Evolutionary conservation across 1,284 basidiomycete species (phyloP).

Genomic region (Pseudozyma pruni): DNA sequence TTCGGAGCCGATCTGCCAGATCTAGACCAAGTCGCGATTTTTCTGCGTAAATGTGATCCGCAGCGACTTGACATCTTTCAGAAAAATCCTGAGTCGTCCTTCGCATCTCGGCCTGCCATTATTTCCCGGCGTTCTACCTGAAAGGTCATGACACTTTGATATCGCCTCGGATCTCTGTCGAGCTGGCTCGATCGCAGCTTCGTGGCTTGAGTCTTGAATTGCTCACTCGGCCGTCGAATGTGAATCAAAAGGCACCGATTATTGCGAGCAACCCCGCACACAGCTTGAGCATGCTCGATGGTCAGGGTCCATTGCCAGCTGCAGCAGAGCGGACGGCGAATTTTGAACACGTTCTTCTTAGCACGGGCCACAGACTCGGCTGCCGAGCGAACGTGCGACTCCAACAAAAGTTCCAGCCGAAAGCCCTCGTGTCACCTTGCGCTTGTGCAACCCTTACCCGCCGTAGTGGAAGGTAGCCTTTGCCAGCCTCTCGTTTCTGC

Average conservation of each 20-base stretch:
- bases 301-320: not conserved
- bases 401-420: conserved; percentile 5
- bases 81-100: not conserved
- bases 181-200: too few species aligned
- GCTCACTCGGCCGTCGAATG: too few species aligned
- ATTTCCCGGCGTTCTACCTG: too few species aligned
- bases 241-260: too few species aligned
- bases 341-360: conserved; percentile 35
- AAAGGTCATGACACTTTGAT: too few species aligned
- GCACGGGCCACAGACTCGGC: conserved; percentile 22
- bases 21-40: not conserved
- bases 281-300: too few species aligned
- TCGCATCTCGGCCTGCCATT: too few species aligned
- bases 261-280: too few species aligned
- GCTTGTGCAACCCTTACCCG: conserved; percentile 1
- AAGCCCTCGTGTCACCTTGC: conserved; percentile 33
- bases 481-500: too few species aligned
- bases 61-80: not conserved
- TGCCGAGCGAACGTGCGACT: conserved; percentile 39
- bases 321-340: conserved; percentile 29
- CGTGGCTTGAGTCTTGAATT: too few species aligned
- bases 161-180: too few species aligned
- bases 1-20: conserved; percentile 15
- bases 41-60: not conserved
- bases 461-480: not conserved